A percentile compares a stretch with the other conserved stretches of the same genome.
Conservation (phyloP, 148 eudicot species). For the Euryodendron excelsum region DNA sequence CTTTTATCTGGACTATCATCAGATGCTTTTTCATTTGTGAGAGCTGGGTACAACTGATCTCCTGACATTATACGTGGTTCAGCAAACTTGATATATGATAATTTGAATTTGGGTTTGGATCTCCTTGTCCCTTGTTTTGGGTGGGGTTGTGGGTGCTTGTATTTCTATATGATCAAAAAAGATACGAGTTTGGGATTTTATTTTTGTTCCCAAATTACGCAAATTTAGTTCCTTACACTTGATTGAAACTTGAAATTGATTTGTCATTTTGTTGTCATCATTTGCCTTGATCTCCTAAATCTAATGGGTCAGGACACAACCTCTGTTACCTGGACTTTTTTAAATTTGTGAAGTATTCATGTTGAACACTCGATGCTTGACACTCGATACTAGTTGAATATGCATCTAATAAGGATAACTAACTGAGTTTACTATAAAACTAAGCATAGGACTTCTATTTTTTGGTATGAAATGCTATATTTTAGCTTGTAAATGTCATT, state of each 20-base stretch:
- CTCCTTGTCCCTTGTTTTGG: background rate
- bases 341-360: too few species aligned
- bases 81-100: background rate
- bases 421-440: too few species aligned
- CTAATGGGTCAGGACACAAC: too few species aligned
- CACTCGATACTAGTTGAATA: too few species aligned
- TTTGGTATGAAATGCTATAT: too few species aligned
- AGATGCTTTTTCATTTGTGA: background rate
- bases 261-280: background rate
- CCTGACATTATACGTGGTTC: background rate
- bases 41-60: background rate
- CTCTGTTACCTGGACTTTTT: too few species aligned
- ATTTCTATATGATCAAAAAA: background rate
- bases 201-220: background rate
- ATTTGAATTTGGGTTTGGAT: background rate
- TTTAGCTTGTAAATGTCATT: too few species aligned
- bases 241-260: background rate
- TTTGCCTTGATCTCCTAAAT: background rate
- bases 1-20: background rate
- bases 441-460: too few species aligned
- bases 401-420: too few species aligned
- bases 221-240: background rate
- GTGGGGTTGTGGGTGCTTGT: too few species aligned
- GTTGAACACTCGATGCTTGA: too few species aligned
- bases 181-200: background rate